Base-by-base conservation (phyloP, 345 rosid genomes). In the Carallia brachiata region DNA sequence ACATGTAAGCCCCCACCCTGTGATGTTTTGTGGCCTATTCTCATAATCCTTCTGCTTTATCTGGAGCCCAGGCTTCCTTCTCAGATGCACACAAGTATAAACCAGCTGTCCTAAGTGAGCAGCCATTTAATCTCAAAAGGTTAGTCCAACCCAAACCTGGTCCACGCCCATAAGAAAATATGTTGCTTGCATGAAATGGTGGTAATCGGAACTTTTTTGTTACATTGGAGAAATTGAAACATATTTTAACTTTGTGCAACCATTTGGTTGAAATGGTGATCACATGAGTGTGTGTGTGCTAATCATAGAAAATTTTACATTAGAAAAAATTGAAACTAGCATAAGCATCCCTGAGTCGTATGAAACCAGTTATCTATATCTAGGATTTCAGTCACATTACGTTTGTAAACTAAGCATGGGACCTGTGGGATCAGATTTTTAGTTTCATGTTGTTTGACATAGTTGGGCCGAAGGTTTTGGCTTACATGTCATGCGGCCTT, bases 81-180 rank as follows among this genome's bases (percentile, higher is more conserved):
- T 77, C 92, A 4, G 96, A 90, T 67, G 69, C 62, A 64, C 91
- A 82, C 7, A 90, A 81, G 30, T 90, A 79, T 80, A 92, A 92
- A 84, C 85, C 81, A 23, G 97, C 96, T 71, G 74, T 81, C 70
- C 86, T 95, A 15, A 70, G 83, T 69, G 81, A 77, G 74, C 91
- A 86, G 72, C 99, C 98, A 0, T 95, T 92, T 81, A 69, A 69
- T 36, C 79, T 95, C 28, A 92, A 95, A 82, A 87, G 99, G 99
- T 90, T 80, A 30, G 65, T 52, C 27, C 23, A 10, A 44, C 66
- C 36, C 40, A 2, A 67, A 18, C 31, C 59, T 36, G 39, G 23
- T 17, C 31, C 32, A 52, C 13, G 34, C 19, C 58, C 6, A 28
- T 56, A 2, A 13, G n/a, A 9, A 44, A 12, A 12, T 44, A 4